Evolutionary conservation across 1,284 basidiomycete genomes (phyloP), one percentile per base, ranked within the genome.

Genomic region (Puccinia coronata): DNA sequence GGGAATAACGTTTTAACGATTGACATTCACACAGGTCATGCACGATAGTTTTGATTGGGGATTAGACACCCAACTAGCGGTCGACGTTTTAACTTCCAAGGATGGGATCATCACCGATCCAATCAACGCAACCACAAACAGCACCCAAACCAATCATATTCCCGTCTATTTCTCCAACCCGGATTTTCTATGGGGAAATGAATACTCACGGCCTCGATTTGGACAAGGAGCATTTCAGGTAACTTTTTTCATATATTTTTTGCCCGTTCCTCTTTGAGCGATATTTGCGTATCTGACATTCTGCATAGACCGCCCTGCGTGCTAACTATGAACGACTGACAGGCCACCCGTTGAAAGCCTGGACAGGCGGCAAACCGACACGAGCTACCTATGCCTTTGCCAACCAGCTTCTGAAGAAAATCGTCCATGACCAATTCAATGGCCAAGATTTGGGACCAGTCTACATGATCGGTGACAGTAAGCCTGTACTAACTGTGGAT

Each of bases 171-270:
- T 79, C 34, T 79, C 76, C 41, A 79, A 79, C 55, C 76, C 76
- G 14, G 76, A 79, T 59, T 55, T 79, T 16, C 31, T 79, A 20
- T 79, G 76, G 76, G 51, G 63, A 16, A 79, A 79, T 43, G 76
- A 79, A 53, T 79, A 69, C 65, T 57, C 65, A 0, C n/a, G 76
- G 11, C 76, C 76, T 69, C 76, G 76, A 25, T 70, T 79, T 43
- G 76, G 76, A 25, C 76, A 79, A 70, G 76, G 76, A 28, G 76
- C 76, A 36, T 70, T 79, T 70, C 76, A 79, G 65, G 76, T 79
- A 12, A 25, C 2, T 55, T 55, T 53, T 70, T 63, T 61, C n/a
- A n/a, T 41, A n/a, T 1, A 12, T 3, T n/a, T 3, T 57, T 49
- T 18, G 25, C n/a, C 49, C 11, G 23, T 39, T 65, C 12, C 31